phyloP scores from a whole-genome alignment of 257 asterid species.

The Nicotiana attenuata region DNA sequence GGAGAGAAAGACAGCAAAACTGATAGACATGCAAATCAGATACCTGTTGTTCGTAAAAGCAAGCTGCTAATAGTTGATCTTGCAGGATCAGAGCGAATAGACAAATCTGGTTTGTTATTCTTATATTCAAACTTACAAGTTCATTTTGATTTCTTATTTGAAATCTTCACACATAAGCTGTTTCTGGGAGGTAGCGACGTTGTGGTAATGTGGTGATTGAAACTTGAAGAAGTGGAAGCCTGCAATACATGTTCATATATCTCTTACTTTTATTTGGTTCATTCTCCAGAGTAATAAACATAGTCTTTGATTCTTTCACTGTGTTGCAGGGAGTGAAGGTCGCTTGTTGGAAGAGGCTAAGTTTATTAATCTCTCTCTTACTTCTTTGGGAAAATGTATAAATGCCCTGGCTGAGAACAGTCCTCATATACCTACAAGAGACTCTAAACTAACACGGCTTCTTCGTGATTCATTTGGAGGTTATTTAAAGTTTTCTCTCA shows the following conservation, averaged over 20 bases:
- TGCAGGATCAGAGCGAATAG: slow-evolving; percentile 88
- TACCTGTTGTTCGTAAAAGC: slow-evolving; percentile 70
- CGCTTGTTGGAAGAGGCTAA: slow-evolving; percentile 81
- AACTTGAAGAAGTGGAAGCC: neutral
- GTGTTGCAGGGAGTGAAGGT: slow-evolving; percentile 81
- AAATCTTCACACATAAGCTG: neutral
- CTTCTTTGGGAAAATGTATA: slow-evolving; percentile 85
- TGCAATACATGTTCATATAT: neutral
- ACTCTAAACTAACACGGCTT: slow-evolving; percentile 84
- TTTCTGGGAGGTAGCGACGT: neutral
- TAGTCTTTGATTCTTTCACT: slow-evolving; percentile 9
- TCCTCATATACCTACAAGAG: slow-evolving; percentile 88
- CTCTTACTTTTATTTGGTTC: neutral
- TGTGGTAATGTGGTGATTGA: slow-evolving; percentile 1
- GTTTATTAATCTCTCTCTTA: slow-evolving; percentile 81
- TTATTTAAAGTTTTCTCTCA: slow-evolving; percentile 13
- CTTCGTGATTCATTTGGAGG: slow-evolving; percentile 98
- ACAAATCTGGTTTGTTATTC: slow-evolving; percentile 70
- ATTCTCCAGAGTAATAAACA: slow-evolving; percentile 1
- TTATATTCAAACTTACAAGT: neutral
- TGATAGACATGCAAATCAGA: slow-evolving; percentile 32
- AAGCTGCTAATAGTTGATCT: slow-evolving; percentile 88
- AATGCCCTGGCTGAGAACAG: slow-evolving; percentile 88
- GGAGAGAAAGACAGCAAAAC: slow-evolving; percentile 30
- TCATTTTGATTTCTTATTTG: neutral